phyloP scores from a whole-genome alignment of 352 stramenopile species.

The Pythium rhizo-oryzae region DNA sequence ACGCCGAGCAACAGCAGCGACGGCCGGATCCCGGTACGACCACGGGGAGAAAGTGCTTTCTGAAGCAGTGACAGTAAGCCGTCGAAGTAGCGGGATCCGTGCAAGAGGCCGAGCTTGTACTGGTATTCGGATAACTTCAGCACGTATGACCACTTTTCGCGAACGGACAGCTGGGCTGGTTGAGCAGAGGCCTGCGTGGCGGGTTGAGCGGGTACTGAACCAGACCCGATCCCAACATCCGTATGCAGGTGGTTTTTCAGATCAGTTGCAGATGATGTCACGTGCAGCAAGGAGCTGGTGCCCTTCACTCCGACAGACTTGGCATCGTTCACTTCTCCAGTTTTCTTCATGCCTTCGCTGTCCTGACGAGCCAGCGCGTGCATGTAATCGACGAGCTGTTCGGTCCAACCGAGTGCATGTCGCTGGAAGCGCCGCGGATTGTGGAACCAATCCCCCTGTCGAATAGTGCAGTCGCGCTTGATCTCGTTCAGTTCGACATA shows the following conservation, averaged over 20 bases:
- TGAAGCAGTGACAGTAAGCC: conserved; percentile 77
- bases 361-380: conserved; percentile 65
- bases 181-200: conserved; percentile 8
- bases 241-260: conserved; percentile 40
- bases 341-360: conserved; percentile 29
- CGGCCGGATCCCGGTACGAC: conserved; percentile 38
- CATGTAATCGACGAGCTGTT: conserved; percentile 78
- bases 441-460: conserved; percentile 82
- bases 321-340: conserved; percentile 21
- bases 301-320: background rate
- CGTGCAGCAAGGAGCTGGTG: background rate
- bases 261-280: background rate
- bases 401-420: conserved; percentile 77
- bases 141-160: conserved; percentile 85
- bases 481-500: conserved; percentile 89
- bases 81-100: conserved; percentile 80
- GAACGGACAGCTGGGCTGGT: conserved; percentile 43
- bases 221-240: conserved; percentile 26
- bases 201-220: conserved; percentile 5
- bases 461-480: conserved; percentile 60
- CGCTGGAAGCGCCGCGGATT: conserved; percentile 71
- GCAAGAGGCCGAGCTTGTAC: conserved; percentile 74
- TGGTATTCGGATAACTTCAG: conserved; percentile 84
- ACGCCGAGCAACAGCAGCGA: conserved; percentile 62
- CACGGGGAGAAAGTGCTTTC: conserved; percentile 69